A percentile compares a stretch with the other conserved stretches of the same genome.
Conservation (phyloP, 1,139 yeast genomes). For the Geotrichum europaeum region DNA sequence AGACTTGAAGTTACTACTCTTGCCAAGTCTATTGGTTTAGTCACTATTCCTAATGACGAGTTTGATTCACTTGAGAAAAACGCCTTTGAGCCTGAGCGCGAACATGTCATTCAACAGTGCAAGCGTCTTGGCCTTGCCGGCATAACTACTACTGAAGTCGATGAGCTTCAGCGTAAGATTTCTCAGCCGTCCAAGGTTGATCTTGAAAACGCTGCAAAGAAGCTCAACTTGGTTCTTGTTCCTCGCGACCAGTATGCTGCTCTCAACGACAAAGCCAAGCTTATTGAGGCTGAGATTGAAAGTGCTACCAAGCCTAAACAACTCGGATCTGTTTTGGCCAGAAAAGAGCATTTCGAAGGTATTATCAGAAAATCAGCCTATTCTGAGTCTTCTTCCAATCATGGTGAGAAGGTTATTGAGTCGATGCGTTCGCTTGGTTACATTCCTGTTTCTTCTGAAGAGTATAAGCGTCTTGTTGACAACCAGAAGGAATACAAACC, state of each 20-base stretch:
- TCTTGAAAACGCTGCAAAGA: slow-evolving; percentile 45
- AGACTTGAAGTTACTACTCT: slow-evolving; percentile 33
- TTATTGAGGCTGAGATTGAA: neutral
- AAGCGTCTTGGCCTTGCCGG: slow-evolving; percentile 28
- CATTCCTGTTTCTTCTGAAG: slow-evolving; percentile 35
- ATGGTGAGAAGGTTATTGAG: slow-evolving; percentile 31
- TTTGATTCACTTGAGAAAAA: slow-evolving; percentile 29
- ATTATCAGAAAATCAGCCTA: slow-evolving; percentile 23
- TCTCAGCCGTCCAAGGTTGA: slow-evolving; percentile 31
- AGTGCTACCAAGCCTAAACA: slow-evolving; percentile 17
- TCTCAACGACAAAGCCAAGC: slow-evolving; percentile 17
- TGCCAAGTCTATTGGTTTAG: slow-evolving; percentile 38
- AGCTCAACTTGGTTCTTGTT: slow-evolving; percentile 44
- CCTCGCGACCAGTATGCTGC: slow-evolving; percentile 41
- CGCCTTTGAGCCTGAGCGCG: slow-evolving; percentile 27
- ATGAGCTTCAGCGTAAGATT: slow-evolving; percentile 18
- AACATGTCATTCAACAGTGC: slow-evolving; percentile 28
- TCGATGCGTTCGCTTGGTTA: slow-evolving; percentile 34
- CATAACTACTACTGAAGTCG: slow-evolving; percentile 25
- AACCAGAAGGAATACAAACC: slow-evolving; percentile 35
- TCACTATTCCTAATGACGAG: slow-evolving; percentile 36
- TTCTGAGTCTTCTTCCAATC: slow-evolving; percentile 21
- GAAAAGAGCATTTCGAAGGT: slow-evolving; percentile 35
- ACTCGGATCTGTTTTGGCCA: slow-evolving; percentile 33
- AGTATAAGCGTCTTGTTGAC: slow-evolving; percentile 34